phyloP scores from a whole-genome alignment of 2,329 filamentous ascomycete species.

The Pseudogymnoascus sp. region DNA sequence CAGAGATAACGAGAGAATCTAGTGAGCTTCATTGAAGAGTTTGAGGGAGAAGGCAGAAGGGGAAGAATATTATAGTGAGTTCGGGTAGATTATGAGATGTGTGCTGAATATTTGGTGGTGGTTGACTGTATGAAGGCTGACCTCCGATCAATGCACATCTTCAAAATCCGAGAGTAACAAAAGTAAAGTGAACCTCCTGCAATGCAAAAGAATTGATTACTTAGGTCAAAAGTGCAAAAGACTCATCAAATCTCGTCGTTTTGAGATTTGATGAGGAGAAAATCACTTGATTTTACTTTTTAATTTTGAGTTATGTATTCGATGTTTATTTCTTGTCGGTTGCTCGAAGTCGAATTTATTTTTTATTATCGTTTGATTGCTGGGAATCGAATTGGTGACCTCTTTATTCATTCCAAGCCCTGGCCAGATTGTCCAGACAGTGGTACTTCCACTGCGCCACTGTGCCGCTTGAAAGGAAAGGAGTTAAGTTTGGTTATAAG shows the following conservation, averaged over 20 bases:
- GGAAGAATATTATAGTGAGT: not conserved
- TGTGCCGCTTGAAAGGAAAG: not conserved
- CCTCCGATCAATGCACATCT: not conserved
- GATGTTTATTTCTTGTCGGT: too few relatives aligned
- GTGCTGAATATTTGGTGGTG: not conserved
- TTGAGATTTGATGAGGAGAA: not conserved
- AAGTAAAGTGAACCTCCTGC: not conserved
- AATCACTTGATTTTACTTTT: slow-evolving; percentile 1
- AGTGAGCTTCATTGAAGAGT: not conserved
- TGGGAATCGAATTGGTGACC: not conserved
- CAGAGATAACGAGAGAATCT: not conserved
- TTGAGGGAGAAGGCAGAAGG: not conserved
- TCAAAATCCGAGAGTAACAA: not conserved
- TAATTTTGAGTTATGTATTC: not conserved
- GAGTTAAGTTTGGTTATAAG: not conserved
- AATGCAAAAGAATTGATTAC: not conserved
- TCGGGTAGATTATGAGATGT: not conserved
- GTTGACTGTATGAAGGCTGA: not conserved
- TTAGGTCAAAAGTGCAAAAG: not conserved
- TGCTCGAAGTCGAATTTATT: not conserved
- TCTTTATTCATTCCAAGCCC: not conserved
- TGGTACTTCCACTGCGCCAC: not conserved
- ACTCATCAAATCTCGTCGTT: not conserved
- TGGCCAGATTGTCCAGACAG: not conserved
- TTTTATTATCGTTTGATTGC: not conserved